phyloP scores from a whole-genome alignment of 1,284 basidiomycete genomes.

The Afroboletus lepidellus region DNA sequence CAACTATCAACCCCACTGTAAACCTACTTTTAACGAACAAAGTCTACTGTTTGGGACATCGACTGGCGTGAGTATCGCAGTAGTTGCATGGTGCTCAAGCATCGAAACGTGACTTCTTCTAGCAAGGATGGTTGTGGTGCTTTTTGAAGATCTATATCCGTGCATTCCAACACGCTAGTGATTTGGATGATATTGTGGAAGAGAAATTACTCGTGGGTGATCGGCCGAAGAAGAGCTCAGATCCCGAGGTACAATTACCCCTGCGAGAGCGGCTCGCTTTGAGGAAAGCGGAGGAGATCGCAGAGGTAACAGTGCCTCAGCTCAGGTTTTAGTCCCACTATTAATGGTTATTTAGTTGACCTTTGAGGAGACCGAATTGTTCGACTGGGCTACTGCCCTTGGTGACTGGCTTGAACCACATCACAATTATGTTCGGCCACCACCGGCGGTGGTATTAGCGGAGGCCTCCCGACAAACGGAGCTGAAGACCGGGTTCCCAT shows the following conservation, averaged over 20 bases:
- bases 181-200: conserved; percentile 72
- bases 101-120: conserved; percentile 7
- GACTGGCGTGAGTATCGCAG: conserved; percentile 51
- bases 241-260: conserved; percentile 49
- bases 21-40: conserved; percentile 57
- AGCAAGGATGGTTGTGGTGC: conserved; percentile 68
- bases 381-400: conserved; percentile 58
- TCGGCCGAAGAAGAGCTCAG: conserved; percentile 62
- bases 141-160: conserved; percentile 76
- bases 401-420: conserved; percentile 74
- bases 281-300: conserved; percentile 50
- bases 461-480: conserved; percentile 70
- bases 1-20: conserved; percentile 65
- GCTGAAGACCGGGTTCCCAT: conserved; percentile 63
- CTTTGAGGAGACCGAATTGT: conserved; percentile 52
- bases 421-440: conserved; percentile 68
- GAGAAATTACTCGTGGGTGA: conserved; percentile 77
- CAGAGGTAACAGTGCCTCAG: conserved; percentile 45
- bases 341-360: conserved; percentile 51
- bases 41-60: conserved; percentile 61
- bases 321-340: background rate
- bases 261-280: conserved; percentile 55
- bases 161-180: conserved; percentile 71
- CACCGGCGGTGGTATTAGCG: conserved; percentile 63
- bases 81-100: background rate